Conservation (phyloP, 164 flowering plant genomes). For the Echeveria elegans region DNA sequence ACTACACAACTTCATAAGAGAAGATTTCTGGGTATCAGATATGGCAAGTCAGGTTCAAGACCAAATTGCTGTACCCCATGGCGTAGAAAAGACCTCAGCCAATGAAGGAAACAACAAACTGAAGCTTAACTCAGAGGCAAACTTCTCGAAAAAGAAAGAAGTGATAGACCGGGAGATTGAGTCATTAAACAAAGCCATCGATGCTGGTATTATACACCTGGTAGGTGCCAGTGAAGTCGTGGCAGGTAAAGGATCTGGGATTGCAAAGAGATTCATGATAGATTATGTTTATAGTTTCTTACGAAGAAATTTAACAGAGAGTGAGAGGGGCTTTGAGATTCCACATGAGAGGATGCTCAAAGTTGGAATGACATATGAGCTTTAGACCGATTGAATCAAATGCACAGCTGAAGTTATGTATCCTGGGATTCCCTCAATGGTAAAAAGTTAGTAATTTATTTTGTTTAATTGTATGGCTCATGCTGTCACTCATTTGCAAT, state of each 20-base stretch:
- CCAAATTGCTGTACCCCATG: neutral
- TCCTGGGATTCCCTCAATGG: neutral
- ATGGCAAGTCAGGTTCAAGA: neutral
- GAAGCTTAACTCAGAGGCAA: neutral
- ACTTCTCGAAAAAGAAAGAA: slow-evolving; percentile 8
- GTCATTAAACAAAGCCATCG: slow-evolving; percentile 30
- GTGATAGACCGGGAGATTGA: slow-evolving; percentile 25
- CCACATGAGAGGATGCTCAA: slow-evolving; percentile 59
- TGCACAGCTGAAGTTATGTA: neutral
- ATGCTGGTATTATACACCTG: slow-evolving; percentile 44
- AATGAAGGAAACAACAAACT: neutral
- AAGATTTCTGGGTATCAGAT: slow-evolving; percentile 18
- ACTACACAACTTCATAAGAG: slow-evolving; percentile 41
- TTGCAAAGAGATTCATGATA: slow-evolving; percentile 47
- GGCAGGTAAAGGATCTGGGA: slow-evolving; percentile 34
- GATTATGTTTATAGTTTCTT: slow-evolving; percentile 47
- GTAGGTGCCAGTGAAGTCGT: slow-evolving; percentile 63
- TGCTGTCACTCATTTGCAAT: too few species aligned
- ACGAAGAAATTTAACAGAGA: slow-evolving; percentile 53
- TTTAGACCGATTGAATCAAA: slow-evolving; percentile 17
- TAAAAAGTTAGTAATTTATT: too few species aligned
- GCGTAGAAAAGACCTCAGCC: neutral
- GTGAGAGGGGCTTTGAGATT: slow-evolving; percentile 37
- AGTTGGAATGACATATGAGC: slow-evolving; percentile 71
- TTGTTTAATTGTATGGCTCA: too few species aligned